Percentiles rank a stretch among this genome's conserved stretches.
Conservation (phyloP, 176 grass and related monocot species). For the Eleusine coracana region DNA sequence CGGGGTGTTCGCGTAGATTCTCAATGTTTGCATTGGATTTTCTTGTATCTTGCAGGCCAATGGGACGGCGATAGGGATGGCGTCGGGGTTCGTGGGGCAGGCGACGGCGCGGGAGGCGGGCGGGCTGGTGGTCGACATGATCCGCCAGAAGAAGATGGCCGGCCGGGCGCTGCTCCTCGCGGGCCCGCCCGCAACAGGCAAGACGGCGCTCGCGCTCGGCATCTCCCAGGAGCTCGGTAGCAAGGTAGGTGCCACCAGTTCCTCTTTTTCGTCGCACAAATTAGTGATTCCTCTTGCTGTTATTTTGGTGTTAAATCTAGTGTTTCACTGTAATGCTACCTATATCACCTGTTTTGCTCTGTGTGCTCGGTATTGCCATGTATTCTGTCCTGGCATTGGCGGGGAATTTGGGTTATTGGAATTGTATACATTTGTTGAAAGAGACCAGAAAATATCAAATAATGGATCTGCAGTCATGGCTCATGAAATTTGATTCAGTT, state of each 20-base stretch:
- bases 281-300: neutral
- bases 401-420: neutral
- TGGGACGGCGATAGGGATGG: slow-evolving; percentile 63
- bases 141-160: slow-evolving; percentile 97
- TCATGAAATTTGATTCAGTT: neutral
- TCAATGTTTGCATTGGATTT: slow-evolving; percentile 17
- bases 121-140: slow-evolving; percentile 89
- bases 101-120: slow-evolving; percentile 67
- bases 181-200: slow-evolving; percentile 84
- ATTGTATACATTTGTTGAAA: neutral
- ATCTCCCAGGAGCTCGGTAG: slow-evolving; percentile 95
- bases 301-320: slow-evolving; percentile 1
- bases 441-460: neutral
- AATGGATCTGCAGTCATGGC: neutral
- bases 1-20: slow-evolving; percentile 1
- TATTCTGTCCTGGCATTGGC: neutral
- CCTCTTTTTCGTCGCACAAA: neutral
- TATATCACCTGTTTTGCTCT: neutral
- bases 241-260: slow-evolving; percentile 61
- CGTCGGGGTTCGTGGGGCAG: slow-evolving; percentile 93
- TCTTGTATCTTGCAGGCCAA: slow-evolving; percentile 42
- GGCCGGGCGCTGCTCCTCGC: slow-evolving; percentile 82
- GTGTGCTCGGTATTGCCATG: neutral
- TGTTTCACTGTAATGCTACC: neutral
- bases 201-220: slow-evolving; percentile 87